A percentile compares a stretch with the other conserved stretches of the same genome.
Evolutionary conservation across 2,329 filamentous ascomycete genomes (phyloP).

Genomic region (Westerdykella ornata): DNA sequence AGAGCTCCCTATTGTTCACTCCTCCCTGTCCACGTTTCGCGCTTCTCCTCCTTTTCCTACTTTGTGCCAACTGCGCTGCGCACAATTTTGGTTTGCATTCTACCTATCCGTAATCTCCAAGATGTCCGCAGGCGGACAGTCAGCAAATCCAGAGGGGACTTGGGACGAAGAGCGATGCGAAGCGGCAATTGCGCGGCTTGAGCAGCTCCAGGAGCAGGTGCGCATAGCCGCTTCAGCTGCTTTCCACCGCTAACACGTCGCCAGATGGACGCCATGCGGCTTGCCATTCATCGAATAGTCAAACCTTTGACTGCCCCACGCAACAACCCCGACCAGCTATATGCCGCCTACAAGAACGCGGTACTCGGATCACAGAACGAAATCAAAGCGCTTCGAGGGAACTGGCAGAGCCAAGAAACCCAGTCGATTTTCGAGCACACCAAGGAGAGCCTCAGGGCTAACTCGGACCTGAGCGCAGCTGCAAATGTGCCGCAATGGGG

Average conservation of each 20-base stretch:
- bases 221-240: neutral
- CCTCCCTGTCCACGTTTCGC: no score
- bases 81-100: neutral
- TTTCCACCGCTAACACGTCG: slow-evolving; percentile 4
- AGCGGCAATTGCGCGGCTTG: slow-evolving; percentile 41
- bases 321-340: slow-evolving; percentile 25
- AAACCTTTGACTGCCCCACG: slow-evolving; percentile 33
- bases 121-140: neutral
- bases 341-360: slow-evolving; percentile 35
- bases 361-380: slow-evolving; percentile 32
- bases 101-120: neutral
- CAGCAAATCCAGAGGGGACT: slow-evolving; percentile 2
- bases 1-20: no score
- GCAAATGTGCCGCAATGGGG: slow-evolving; percentile 33
- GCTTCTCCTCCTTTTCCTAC: no score
- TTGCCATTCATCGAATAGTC: slow-evolving; percentile 40
- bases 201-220: slow-evolving; percentile 41
- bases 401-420: slow-evolving; percentile 35
- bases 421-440: slow-evolving; percentile 31
- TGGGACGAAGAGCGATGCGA: slow-evolving; percentile 39
- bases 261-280: slow-evolving; percentile 40
- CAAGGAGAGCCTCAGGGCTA: slow-evolving; percentile 31
- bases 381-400: slow-evolving; percentile 33
- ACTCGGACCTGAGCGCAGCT: slow-evolving; percentile 35
- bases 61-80: no score